Conservation (phyloP, 129 eudicot species). For the Pseudognaphalium luteoalbum region DNA sequence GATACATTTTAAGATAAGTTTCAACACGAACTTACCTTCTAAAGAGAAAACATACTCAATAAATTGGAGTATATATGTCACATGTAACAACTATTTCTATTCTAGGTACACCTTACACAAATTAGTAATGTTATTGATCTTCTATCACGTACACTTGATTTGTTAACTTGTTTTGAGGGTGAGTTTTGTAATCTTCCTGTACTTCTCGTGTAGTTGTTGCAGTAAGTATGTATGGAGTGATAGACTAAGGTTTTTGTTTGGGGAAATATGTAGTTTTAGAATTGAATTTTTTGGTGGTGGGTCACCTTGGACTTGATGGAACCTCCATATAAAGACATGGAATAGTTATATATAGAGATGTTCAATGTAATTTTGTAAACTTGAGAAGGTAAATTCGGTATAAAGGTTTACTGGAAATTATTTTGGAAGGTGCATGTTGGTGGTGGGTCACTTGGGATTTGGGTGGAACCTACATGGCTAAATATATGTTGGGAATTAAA, state of each 20-base stretch:
- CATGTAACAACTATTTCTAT: too few species aligned
- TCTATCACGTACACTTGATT: too few species aligned
- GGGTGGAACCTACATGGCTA: neutral
- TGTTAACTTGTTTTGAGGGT: too few species aligned
- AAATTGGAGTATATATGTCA: too few species aligned
- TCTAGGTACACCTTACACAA: too few species aligned
- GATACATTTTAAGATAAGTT: too few species aligned
- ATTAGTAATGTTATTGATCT: too few species aligned
- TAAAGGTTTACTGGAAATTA: neutral
- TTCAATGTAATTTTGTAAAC: neutral
- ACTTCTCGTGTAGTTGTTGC: too few species aligned
- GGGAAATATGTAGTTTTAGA: neutral
- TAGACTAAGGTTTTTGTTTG: neutral
- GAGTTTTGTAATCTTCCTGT: too few species aligned
- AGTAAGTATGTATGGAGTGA: neutral
- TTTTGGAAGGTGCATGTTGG: neutral
- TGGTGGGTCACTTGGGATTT: neutral
- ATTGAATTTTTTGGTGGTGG: neutral
- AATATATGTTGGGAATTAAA: too few species aligned
- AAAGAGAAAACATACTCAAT: too few species aligned
- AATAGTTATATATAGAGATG: neutral
- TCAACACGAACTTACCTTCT: too few species aligned
- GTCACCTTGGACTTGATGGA: slow-evolving; percentile 10
- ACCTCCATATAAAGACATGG: neutral
- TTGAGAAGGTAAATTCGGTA: neutral